A percentile compares a stretch with the other conserved stretches of the same genome.
phyloP scores from a whole-genome alignment of 768 basidiomycete genomes.

The Boletus pseudo-olivaceus region DNA sequence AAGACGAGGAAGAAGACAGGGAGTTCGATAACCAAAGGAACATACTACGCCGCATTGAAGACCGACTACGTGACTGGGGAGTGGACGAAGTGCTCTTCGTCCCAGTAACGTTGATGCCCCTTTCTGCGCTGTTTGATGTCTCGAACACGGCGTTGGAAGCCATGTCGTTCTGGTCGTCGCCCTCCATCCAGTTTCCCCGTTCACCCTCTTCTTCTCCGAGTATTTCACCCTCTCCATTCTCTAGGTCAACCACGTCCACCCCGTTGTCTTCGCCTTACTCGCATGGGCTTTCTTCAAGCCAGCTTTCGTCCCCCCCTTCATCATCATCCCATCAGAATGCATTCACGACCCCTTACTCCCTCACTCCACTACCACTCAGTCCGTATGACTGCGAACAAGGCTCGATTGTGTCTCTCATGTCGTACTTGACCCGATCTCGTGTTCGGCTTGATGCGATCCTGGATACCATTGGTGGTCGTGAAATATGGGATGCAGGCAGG shows the following conservation, averaged over 20 bases:
- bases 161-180: constrained; percentile 22
- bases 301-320: constrained; percentile 25
- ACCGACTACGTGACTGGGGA: constrained; percentile 62
- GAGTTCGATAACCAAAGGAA: constrained; percentile 39
- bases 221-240: constrained; percentile 33
- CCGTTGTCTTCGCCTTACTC: constrained; percentile 31
- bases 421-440: constrained; percentile 26
- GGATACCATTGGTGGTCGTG: constrained; percentile 79
- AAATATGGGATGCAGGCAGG: constrained; percentile 73
- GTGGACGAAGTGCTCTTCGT: constrained; percentile 76
- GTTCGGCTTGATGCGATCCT: constrained; percentile 70
- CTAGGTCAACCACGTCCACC: constrained; percentile 29
- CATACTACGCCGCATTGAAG: constrained; percentile 47
- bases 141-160: constrained; percentile 19
- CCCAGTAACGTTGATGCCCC: constrained; percentile 19
- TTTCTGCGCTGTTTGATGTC: constrained; percentile 21
- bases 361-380: constrained; percentile 26
- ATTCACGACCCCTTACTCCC: constrained; percentile 31
- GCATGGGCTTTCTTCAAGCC: constrained; percentile 21
- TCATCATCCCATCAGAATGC: constrained; percentile 23
- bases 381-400: constrained; percentile 27
- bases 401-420: constrained; percentile 25
- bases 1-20: constrained; percentile 30
- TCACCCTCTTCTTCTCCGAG: constrained; percentile 32
- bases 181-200: constrained; percentile 22